Base-by-base conservation (phyloP, 805 yeast species). In the Nakazawaea ishiwadae region DNA sequence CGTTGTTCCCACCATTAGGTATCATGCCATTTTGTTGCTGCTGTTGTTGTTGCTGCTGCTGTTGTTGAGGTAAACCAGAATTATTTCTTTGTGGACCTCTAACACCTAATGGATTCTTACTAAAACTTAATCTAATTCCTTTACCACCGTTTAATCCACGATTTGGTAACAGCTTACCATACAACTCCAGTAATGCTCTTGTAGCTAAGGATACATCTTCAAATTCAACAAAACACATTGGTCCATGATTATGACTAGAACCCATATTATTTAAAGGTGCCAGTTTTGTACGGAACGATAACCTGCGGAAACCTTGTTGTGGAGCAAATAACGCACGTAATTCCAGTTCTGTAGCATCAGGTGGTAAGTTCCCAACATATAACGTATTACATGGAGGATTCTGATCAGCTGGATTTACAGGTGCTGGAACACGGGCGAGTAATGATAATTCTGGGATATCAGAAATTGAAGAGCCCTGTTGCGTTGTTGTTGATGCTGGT, bases 171-270 rank as follows among this genome's bases (percentile, higher is more conserved):
- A 93, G 88, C 48, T 93, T 73, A 12, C 99, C 99, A 58, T 93
- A 93, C 37, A 93, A 68, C 63, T 90, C 96, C 24, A 96, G 96
- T 45, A 93, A 69, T 0, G 98, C 97, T 53, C 87, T 74, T 2
- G 98, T 88, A 1, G 99, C 99, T 62, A 78, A 84, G 3, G 84
- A 81, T 39, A 93, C 96, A 60, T 91, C 97, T 53, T 93, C 99
- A 66, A 93, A 93, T 68, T 93, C 99, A 41, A 93, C 99, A 71
- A 93, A 93, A 63, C 99, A 93, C 98, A 93, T 93, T 42, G 99
- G 99, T 4, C 99, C 98, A 65, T 84, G 95, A 50, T 77, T 75
- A 32, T 70, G 68, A 36, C 59, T 56, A 10, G 54, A 46, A 15
- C 45, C 37, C 21, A 23, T 5, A 8, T 27, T 33, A 15, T 28